Evolutionary conservation across 768 basidiomycete species (phyloP).

Genomic region (Tulasnella sp.): DNA sequence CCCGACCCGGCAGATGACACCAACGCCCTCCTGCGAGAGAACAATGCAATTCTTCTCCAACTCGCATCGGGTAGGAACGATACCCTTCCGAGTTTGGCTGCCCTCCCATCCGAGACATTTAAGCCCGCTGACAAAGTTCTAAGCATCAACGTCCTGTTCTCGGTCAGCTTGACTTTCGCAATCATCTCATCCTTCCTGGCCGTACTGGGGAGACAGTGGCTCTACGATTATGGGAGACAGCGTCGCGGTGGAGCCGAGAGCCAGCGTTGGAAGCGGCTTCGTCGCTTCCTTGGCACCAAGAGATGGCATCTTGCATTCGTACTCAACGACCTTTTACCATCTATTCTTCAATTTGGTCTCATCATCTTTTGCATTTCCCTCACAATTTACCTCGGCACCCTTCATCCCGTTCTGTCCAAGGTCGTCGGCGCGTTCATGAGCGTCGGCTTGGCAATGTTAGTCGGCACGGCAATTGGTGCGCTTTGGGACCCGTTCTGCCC

Average conservation of each 20-base stretch:
- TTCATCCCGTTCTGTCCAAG: neutral
- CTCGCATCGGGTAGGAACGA: neutral
- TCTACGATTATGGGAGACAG: neutral
- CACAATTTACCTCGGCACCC: neutral
- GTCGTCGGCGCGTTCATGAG: neutral
- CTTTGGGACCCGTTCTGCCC: neutral
- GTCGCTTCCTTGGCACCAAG: neutral
- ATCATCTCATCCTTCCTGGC: neutral
- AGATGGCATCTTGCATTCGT: neutral
- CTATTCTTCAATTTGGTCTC: neutral
- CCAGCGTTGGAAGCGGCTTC: neutral
- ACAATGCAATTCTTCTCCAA: neutral
- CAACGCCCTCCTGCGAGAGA: neutral
- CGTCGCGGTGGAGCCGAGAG: neutral
- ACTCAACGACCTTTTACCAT: neutral
- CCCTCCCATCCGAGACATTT: slow-evolving; percentile 1
- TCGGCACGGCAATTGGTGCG: neutral
- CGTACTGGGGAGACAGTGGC: neutral
- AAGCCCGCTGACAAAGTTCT: neutral
- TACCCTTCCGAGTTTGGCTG: neutral
- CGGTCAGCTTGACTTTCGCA: neutral
- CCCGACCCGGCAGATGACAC: neutral
- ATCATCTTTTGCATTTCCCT: neutral
- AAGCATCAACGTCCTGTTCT: neutral
- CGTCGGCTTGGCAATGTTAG: neutral